Percentiles rank a stretch among this genome's conserved stretches.
These are phyloP conservation scores for Alternaria sp. DNA, from an alignment of 2,329 filamentous ascomycete species.

Conservation along the genomic window DNA sequence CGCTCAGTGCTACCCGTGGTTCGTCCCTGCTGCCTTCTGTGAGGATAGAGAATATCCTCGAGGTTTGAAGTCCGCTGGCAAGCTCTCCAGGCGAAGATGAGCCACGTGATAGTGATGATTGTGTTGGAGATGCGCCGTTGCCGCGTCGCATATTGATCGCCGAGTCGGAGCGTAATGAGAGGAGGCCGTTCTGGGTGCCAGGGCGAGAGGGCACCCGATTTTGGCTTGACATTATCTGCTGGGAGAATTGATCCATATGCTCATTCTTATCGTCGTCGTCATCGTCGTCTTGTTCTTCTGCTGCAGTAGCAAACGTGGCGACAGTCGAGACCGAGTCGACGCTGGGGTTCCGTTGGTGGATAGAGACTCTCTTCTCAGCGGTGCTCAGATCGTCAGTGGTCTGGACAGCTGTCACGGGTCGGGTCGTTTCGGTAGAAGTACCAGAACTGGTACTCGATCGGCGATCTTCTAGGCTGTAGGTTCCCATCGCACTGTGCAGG, in stretches of 20 bases:
- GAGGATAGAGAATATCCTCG: slow-evolving; percentile 54
- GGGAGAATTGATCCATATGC: slow-evolving; percentile 51
- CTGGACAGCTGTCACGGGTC: slow-evolving; percentile 45
- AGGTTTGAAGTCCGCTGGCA: slow-evolving; percentile 48
- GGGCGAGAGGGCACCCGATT: slow-evolving; percentile 25
- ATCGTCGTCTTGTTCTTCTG: slow-evolving; percentile 58
- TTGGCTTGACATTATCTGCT: slow-evolving; percentile 41
- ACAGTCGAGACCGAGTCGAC: slow-evolving; percentile 68
- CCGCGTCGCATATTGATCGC: slow-evolving; percentile 44
- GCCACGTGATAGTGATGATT: slow-evolving; percentile 40
- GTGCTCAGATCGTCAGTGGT: slow-evolving; percentile 29
- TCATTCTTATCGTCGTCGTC: slow-evolving; percentile 54
- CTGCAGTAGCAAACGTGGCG: slow-evolving; percentile 71
- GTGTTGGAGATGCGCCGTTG: slow-evolving; percentile 36
- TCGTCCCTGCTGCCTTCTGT: slow-evolving; percentile 47
- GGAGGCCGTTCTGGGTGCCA: slow-evolving; percentile 23
- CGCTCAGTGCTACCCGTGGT: slow-evolving; percentile 53
- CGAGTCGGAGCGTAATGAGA: slow-evolving; percentile 44
- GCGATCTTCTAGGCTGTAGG: slow-evolving; percentile 67
- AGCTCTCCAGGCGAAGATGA: slow-evolving; percentile 44
- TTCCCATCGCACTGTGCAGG: slow-evolving; percentile 89
- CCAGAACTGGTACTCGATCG: slow-evolving; percentile 64
- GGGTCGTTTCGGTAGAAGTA: slow-evolving; percentile 63
- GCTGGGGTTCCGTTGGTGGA: slow-evolving; percentile 63
- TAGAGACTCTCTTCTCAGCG: slow-evolving; percentile 39